These are phyloP conservation scores for Linnemannia hyalina DNA, from an alignment of 192 early-diverging fungal genomes.

Conservation along the genomic window DNA sequence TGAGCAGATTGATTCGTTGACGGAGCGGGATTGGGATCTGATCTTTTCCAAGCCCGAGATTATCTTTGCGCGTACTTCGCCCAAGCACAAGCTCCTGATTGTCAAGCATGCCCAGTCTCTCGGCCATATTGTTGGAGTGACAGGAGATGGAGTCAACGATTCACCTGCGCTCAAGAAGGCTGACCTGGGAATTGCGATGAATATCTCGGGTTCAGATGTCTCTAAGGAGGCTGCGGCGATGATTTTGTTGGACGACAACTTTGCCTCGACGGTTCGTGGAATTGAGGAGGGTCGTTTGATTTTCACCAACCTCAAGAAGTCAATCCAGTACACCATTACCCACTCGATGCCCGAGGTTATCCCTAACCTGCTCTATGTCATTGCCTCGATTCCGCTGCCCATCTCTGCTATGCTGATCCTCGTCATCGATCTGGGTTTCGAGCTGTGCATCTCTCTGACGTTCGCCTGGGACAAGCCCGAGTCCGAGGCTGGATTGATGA, in stretches of 20 bases:
- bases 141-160: conserved; percentile 97
- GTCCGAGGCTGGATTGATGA: conserved; percentile 83
- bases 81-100: conserved; percentile 97
- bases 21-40: conserved; percentile 88
- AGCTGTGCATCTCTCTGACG: conserved; percentile 85
- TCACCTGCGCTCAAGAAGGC: conserved; percentile 98
- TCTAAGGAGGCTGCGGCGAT: conserved; percentile 97
- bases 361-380: conserved; percentile 85
- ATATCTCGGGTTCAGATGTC: conserved; percentile 93
- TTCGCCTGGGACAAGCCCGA: conserved; percentile 96
- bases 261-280: conserved; percentile 92
- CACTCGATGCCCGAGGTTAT: conserved; percentile 93
- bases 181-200: conserved; percentile 98
- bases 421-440: conserved; percentile 94
- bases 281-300: conserved; percentile 96
- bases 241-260: conserved; percentile 98
- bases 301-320: conserved; percentile 96
- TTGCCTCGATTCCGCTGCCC: conserved; percentile 87
- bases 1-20: conserved; percentile 84
- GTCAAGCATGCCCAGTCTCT: conserved; percentile 90
- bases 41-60: conserved; percentile 96
- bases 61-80: conserved; percentile 96
- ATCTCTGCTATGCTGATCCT: conserved; percentile 88
- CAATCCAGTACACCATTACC: conserved; percentile 90
- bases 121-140: conserved; percentile 97